Evolutionary conservation across 2,329 filamentous ascomycete species (phyloP), one percentile per base, ranked within the genome.

Genomic region (Ophiostoma sp.): DNA sequence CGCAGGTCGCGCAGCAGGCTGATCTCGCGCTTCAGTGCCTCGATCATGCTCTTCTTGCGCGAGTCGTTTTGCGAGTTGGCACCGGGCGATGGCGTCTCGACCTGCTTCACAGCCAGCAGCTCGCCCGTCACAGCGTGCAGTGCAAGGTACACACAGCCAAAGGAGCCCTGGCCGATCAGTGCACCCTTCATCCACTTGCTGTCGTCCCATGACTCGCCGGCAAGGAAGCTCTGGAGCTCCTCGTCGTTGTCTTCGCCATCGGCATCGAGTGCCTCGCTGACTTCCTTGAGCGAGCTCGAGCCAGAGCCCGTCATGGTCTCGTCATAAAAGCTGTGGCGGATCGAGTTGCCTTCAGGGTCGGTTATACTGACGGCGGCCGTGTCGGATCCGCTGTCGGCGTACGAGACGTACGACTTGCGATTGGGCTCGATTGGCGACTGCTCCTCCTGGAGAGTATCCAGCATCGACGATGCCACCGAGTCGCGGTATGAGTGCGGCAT

Each of bases 171-270:
- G 41, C 95, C 95, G 74, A 99, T 99, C 73, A 98, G 84, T 41
- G 94, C 94, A 77, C 95, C 95, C 83, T 98, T 97, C 93, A 99
- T 98, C 92, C 96, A 99, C 79, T 97, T 96, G 82, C 94, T 91
- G 73, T 97, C 94, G 74, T 96, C 94, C 89, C 95, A 98, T 10
- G 93, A 96, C 77, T 97, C 93, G 73, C 93, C 92, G 44, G 93
- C 89, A 57, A 98, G 84, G 83, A 97, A 97, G 77, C 94, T 94
- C 75, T 90, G 88, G 31, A 98, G 84, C 75, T 95, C 94, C 76
- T 94, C 92, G 76, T 98, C 94, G 7, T 89, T 88, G 76, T 96
- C 95, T 77, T 97, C 94, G 44, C 93, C 94, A 76, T 98, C 94
- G 75, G 96, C 91, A 20, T 90, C 91, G 54, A 97, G 86, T 44